phyloP scores from a whole-genome alignment of 257 asterid species.

The Paulownia fortunei region DNA sequence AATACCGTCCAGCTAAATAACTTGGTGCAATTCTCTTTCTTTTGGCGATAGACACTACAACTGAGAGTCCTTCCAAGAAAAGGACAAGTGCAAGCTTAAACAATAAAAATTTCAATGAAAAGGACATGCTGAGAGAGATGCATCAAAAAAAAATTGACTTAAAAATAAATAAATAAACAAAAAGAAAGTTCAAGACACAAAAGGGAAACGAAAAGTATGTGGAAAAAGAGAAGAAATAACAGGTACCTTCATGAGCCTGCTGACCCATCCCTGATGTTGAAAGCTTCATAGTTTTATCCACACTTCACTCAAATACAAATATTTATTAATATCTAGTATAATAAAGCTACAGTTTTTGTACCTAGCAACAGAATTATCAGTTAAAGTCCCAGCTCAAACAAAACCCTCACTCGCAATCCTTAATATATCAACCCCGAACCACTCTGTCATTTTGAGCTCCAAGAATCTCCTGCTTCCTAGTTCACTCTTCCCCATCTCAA shows the following conservation, averaged over 20 bases:
- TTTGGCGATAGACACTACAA: conserved; percentile 8
- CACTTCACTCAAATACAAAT: conserved; percentile 34
- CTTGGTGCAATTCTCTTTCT: conserved; percentile 11
- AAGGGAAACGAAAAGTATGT: conserved; percentile 11
- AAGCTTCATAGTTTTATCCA: conserved; percentile 53
- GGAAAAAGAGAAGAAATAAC: conserved; percentile 28
- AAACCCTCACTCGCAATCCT: conserved; percentile 38
- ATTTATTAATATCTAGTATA: conserved; percentile 16
- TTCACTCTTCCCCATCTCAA: conserved; percentile 30
- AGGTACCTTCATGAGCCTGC: conserved; percentile 63
- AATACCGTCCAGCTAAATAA: conserved; percentile 16
- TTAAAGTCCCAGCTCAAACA: conserved; percentile 35
- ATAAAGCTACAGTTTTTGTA: conserved; percentile 24
- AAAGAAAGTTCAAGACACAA: conserved; percentile 14
- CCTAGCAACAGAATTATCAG: conserved; percentile 9
- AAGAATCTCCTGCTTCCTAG: conserved; percentile 21
- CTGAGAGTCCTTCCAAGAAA: conserved; percentile 33
- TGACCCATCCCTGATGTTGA: conserved; percentile 73
- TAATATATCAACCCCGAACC: conserved; percentile 36
- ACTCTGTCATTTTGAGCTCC: conserved; percentile 30
- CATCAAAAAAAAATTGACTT: conserved; percentile 5
- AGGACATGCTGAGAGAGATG: conserved; percentile 32
- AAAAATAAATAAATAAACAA: background rate
- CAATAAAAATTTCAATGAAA: conserved; percentile 31
- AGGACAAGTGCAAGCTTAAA: conserved; percentile 33